A percentile compares a stretch with the other conserved stretches of the same genome.
Conservation (phyloP, 2,329 filamentous ascomycete genomes). For the Ophiosphaerella korrae region DNA sequence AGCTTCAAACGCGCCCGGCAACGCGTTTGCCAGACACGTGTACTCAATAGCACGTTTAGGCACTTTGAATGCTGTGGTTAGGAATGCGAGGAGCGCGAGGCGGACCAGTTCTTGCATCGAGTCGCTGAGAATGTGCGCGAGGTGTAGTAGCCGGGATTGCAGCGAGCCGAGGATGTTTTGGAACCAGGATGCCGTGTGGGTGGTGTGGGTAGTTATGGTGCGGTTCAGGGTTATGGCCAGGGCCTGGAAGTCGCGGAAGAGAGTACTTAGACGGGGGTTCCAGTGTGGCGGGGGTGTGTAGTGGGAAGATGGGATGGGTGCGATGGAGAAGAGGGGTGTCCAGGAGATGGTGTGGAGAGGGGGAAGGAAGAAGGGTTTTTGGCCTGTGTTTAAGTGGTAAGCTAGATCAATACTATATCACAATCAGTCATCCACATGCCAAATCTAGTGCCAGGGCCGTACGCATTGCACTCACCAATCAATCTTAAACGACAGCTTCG, state of each 20-base stretch:
- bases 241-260: slow-evolving; percentile 17
- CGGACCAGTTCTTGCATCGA: slow-evolving; percentile 5
- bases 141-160: slow-evolving; percentile 16
- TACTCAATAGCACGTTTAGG: slow-evolving; percentile 11
- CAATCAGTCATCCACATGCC: not conserved
- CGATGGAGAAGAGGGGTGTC: not conserved
- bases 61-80: slow-evolving; percentile 17
- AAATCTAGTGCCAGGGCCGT: too few relatives aligned
- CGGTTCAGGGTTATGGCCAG: slow-evolving; percentile 10
- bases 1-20: too few relatives aligned
- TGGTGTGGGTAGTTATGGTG: slow-evolving; percentile 3
- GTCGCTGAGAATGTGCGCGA: not conserved
- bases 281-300: slow-evolving; percentile 5
- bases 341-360: not conserved
- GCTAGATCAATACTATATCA: slow-evolving; percentile 17
- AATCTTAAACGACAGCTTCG: slow-evolving; percentile 21
- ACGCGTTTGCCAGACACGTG: too few relatives aligned
- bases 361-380: slow-evolving; percentile 12
- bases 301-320: not conserved
- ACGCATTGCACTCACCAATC: slow-evolving; percentile 12
- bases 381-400: slow-evolving; percentile 15
- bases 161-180: slow-evolving; percentile 14
- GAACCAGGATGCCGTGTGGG: slow-evolving; percentile 6
- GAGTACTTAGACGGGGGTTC: slow-evolving; percentile 9
- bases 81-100: slow-evolving; percentile 10